A percentile compares a stretch with the other conserved stretches of the same genome.
Conservation (phyloP, 306 rosid genomes). For the Prunus fruticosa region DNA sequence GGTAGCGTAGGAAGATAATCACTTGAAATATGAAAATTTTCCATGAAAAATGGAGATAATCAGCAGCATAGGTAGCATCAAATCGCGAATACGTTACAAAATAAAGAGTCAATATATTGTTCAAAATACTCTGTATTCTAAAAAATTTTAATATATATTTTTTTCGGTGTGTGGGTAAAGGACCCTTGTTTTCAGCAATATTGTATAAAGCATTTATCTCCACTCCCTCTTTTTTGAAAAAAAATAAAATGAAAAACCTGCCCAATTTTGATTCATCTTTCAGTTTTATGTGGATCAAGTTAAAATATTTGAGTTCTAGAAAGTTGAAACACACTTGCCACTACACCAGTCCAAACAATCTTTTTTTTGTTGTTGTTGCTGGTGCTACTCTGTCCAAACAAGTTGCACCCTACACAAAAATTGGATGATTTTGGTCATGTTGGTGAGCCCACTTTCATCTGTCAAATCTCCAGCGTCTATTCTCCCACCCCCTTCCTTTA, state of each 20-base stretch:
- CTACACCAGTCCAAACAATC: neutral
- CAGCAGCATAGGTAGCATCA: neutral
- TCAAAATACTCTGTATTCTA: neutral
- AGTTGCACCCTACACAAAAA: conserved; percentile 22
- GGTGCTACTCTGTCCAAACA: conserved; percentile 14
- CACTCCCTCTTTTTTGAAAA: no score
- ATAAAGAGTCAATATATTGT: neutral
- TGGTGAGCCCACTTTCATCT: conserved; percentile 39
- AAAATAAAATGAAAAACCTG: no score
- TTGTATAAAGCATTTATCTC: no score
- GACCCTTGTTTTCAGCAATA: no score
- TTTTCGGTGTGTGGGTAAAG: no score
- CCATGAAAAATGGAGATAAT: neutral
- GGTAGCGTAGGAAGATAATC: neutral
- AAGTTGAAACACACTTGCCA: neutral
- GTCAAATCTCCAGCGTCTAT: conserved; percentile 61
- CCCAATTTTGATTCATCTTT: no score
- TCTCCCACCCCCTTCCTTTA: conserved; percentile 41
- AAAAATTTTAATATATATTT: no score
- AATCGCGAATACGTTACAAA: neutral
- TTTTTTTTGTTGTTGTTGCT: neutral
- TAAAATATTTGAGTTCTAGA: neutral
- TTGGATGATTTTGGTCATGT: conserved; percentile 43
- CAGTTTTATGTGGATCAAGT: no score
- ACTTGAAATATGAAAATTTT: neutral